phyloP scores from a whole-genome alignment of 176 grass and related monocot species.

The Tillandsia fasciculata region DNA sequence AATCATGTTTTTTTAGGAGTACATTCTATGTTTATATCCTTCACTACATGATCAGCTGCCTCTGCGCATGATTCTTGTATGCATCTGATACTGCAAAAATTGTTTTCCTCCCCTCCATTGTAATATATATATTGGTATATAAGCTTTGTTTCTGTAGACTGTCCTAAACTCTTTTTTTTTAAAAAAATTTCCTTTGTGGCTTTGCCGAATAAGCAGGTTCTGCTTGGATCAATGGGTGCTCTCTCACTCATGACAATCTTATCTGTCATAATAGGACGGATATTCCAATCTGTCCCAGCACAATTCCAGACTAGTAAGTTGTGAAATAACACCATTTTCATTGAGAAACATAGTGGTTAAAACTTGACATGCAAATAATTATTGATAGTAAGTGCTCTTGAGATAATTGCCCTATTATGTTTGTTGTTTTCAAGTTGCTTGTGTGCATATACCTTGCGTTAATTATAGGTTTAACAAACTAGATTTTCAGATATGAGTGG shows the following conservation, averaged over 20 bases:
- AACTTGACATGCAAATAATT: not conserved
- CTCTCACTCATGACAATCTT: conserved; percentile 86
- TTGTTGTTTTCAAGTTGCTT: not conserved
- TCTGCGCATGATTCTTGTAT: not conserved
- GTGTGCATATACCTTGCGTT: not conserved
- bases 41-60: not conserved
- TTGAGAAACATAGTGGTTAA: not conserved
- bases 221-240: conserved; percentile 78
- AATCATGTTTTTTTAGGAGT: not conserved
- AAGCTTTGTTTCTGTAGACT: no score
- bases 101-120: not conserved
- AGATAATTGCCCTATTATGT: no score
- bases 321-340: not conserved
- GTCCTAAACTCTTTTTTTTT: not conserved
- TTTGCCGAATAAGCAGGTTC: conserved; percentile 40
- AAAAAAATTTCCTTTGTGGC: conserved; percentile 15
- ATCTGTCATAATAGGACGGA: conserved; percentile 77
- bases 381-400: not conserved
- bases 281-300: conserved; percentile 82
- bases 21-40: no score
- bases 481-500: no score
- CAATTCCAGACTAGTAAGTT: conserved; percentile 94
- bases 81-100: not conserved
- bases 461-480: not conserved
- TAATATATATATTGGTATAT: not conserved